These are phyloP conservation scores for Paratrimastix pyriformis DNA, from an alignment of 78 protist species.

Conservation along the genomic window DNA sequence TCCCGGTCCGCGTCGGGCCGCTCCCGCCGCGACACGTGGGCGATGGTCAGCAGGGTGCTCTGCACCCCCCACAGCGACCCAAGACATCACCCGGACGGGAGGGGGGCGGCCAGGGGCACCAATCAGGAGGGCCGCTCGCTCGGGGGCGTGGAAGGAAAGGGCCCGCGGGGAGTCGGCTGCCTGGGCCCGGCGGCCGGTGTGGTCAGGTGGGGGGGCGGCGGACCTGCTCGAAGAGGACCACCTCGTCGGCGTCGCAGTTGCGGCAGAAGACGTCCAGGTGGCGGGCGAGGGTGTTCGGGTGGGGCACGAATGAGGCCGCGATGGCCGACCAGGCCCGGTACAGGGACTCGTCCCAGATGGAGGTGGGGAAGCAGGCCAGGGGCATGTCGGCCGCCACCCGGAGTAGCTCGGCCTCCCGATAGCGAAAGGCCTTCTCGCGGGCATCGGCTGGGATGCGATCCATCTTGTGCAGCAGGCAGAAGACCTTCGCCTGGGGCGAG, in stretches of 20 bases:
- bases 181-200: too few species aligned
- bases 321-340: constrained; percentile 86
- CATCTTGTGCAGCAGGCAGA: constrained; percentile 84
- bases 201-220: background rate
- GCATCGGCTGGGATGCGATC: constrained; percentile 66
- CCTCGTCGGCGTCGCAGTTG: constrained; percentile 85
- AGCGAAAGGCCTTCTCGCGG: constrained; percentile 32
- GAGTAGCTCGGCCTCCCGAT: constrained; percentile 53
- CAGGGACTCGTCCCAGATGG: constrained; percentile 95
- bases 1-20: constrained; percentile 63
- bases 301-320: constrained; percentile 81
- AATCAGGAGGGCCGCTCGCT: too few species aligned
- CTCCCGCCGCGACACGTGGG: constrained; percentile 55
- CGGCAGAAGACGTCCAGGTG: constrained; percentile 68
- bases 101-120: too few species aligned
- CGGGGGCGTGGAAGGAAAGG: too few species aligned
- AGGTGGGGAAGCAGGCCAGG: constrained; percentile 67
- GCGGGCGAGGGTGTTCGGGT: constrained; percentile 56
- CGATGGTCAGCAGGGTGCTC: constrained; percentile 79
- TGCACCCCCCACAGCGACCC: too few species aligned
- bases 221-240: background rate
- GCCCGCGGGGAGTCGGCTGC: too few species aligned
- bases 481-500: background rate
- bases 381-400: constrained; percentile 43
- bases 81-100: too few species aligned